Base-by-base conservation (phyloP, 2,329 filamentous ascomycete species). In the Calonectria pseudoreteaudii region DNA sequence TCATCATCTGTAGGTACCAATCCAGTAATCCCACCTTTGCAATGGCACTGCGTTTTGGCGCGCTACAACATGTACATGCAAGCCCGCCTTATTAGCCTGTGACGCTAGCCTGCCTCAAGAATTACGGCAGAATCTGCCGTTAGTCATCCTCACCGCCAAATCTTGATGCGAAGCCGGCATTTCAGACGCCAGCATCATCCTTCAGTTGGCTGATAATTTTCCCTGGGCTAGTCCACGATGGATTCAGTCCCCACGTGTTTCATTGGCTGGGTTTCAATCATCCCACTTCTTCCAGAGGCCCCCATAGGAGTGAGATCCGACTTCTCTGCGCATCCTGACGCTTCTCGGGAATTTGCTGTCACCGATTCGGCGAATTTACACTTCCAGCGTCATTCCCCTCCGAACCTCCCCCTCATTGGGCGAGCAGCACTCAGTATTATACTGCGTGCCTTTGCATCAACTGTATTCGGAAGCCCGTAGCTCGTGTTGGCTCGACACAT, bases 161-260 rank as follows among this genome's bases (percentile, higher is more conserved):
- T 67, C 14, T 49, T 44, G 18, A 49, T 28, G 49, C 31, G 30
- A 62, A 52, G 20, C 34, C 53, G 36, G 56, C 34, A 62, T 20
- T 62, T 62, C 44, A 38, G 31, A 36, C 31, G 49, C 44, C 53
- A 28, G 30, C 16, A 49, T 31, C 41, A 9, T 53, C 31, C 64
- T 26, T 49, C 26, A 28, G 23, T 66, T 53, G 50, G 66, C 44
- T 28, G 30, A 41, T 47, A 30, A 41, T 49, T 67, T 67, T 67
- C 47, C 53, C 67, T 76, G 47, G 28, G 64, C 23, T 47, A 65
- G 50, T 36, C 30, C 28, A 49, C 36, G 47, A 58, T 38, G 56
- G 23, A 56, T 16, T 52, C 66, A 30, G 52, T 34, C 70, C 73
- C 73, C 74, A 71, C 74, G 74, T 76, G 74, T 75, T 66, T 50